Evolutionary conservation across 805 yeast genomes (phyloP), one percentile per base, ranked within the genome.

Genomic region (Candida piceae): DNA sequence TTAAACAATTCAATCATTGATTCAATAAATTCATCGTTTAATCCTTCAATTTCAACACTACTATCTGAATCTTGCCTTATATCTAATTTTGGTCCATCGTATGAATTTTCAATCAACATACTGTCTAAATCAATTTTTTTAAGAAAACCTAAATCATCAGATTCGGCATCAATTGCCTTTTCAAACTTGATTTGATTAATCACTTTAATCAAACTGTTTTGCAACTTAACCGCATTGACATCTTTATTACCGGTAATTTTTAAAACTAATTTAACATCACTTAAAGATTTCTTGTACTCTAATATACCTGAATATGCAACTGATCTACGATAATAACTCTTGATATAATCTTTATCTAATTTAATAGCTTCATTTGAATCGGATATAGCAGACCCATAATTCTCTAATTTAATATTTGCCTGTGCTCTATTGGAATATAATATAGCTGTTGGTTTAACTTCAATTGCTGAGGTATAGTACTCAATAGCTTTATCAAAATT

Each of bases 281-380:
- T 66, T 44, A 76, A 72, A 0, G 97, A 89, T 40, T 77, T 80
- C 52, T 78, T 78, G 55, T 87, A 82, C 44, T 84, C 74, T 47
- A 87, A 60, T 32, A 87, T 70, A 8, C 95, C 94, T 58, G 79
- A 74, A 44, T 78, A 60, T 0, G 97, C 82, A 10, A 84, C 75
- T 0, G 96, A 97, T 46, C 95, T 73, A 47, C 98, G 73, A 56
- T 86, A 93, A 57, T 85, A 84, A 0, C 87, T 88, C 60, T 90
- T 90, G 24, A 79, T 62, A 52, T 85, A 83, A 15, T 64, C 55
- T 1, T 79, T 72, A 54, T 90, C 87, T 8, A 80, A 52, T 32
- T 69, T 72, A 30, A 93, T 69, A 2, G 97, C 85, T 30, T 64
- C 62, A 23, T 79, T 74, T 49, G 95, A 80, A 57, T 89, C 96